phyloP scores from a whole-genome alignment of 768 basidiomycete species.

The Mycena capillaripes region DNA sequence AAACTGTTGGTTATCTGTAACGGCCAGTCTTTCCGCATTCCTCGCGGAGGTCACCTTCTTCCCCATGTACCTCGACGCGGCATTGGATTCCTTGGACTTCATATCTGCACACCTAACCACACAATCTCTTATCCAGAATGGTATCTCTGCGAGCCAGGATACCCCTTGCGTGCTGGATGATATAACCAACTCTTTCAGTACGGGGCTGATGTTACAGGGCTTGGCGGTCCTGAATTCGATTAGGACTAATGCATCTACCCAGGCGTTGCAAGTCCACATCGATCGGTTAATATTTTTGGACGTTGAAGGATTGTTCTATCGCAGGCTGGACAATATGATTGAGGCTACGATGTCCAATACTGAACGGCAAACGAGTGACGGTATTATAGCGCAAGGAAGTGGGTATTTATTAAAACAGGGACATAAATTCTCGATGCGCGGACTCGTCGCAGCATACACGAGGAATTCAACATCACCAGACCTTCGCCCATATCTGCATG shows the following conservation, averaged over 20 bases:
- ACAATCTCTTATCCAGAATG: no score
- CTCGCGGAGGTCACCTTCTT: no score
- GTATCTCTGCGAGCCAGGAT: no score
- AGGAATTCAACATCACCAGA: neutral
- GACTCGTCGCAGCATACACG: neutral
- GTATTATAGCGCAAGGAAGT: neutral
- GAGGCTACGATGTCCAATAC: neutral
- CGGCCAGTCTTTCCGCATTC: no score
- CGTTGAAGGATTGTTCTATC: neutral
- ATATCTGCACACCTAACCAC: no score
- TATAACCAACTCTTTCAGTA: no score
- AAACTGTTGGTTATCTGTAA: no score
- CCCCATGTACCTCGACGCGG: no score
- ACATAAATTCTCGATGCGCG: neutral
- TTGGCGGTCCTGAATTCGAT: neutral
- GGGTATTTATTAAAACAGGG: neutral
- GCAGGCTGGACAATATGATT: neutral
- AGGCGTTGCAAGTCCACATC: conserved; percentile 5
- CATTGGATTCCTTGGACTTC: no score
- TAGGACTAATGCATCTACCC: conserved; percentile 3
- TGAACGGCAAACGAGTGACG: neutral
- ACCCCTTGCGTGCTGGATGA: no score
- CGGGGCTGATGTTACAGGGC: no score
- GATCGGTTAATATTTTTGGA: no score
- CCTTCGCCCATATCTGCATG: neutral